Conservation (phyloP, 495 filamentous ascomycete genomes). For the Aspergillus campestris region DNA sequence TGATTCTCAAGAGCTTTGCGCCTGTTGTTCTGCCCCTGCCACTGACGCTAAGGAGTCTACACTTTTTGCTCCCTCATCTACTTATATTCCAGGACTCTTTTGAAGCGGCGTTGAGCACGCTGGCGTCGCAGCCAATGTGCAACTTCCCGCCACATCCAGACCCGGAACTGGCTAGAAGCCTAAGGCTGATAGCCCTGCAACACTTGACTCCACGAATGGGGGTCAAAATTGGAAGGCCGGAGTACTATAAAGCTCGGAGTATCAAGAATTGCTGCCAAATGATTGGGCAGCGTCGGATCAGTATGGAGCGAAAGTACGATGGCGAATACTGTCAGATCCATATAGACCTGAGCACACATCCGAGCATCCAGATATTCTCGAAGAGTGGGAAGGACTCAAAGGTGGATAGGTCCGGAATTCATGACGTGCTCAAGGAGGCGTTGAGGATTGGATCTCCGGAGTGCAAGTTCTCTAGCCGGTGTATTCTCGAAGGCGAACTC, state of each 20-base stretch:
- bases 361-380: conserved; percentile 71
- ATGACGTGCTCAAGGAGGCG: conserved; percentile 42
- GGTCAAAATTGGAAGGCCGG: conserved; percentile 65
- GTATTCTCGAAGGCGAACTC: conserved; percentile 77
- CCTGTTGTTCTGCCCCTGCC: conserved; percentile 48
- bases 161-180: conserved; percentile 19
- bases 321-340: conserved; percentile 88
- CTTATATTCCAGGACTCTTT: conserved; percentile 59
- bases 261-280: conserved; percentile 68
- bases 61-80: conserved; percentile 52
- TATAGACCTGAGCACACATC: conserved; percentile 52
- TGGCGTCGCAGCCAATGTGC: conserved; percentile 32
- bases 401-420: conserved; percentile 51
- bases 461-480: conserved; percentile 51
- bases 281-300: conserved; percentile 49
- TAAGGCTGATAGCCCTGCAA: conserved; percentile 32
- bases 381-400: conserved; percentile 90
- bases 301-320: conserved; percentile 76
- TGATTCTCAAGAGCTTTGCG: conserved; percentile 68
- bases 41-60: conserved; percentile 40
- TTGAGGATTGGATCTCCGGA: conserved; percentile 46
- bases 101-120: conserved; percentile 39
- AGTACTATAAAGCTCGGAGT: conserved; percentile 65
- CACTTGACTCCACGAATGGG: conserved; percentile 55
- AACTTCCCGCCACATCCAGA: conserved; percentile 35